Evolutionary conservation across 2,329 filamentous ascomycete species (phyloP).

Genomic region (Colletotrichum ledebouriae): DNA sequence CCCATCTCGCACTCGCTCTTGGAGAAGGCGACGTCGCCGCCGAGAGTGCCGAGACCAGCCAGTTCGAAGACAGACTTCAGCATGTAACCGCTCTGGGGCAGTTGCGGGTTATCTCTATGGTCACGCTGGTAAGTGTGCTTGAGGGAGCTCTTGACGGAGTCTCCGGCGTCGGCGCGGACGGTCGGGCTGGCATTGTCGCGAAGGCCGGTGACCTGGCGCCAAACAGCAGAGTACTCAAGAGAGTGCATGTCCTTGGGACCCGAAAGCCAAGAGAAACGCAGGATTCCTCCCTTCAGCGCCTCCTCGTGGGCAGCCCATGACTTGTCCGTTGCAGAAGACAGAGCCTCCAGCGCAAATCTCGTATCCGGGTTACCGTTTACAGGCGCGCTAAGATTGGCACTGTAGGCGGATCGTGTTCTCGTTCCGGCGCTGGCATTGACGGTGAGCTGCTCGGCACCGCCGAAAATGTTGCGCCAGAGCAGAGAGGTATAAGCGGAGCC

Average conservation of each 20-base stretch:
- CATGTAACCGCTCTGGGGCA: slow-evolving; percentile 87
- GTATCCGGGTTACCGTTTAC: slow-evolving; percentile 84
- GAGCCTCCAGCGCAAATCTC: slow-evolving; percentile 81
- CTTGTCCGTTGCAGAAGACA: slow-evolving; percentile 89
- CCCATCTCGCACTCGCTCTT: slow-evolving; percentile 91
- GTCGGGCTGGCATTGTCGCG: slow-evolving; percentile 82
- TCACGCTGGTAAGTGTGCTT: slow-evolving; percentile 86
- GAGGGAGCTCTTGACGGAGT: slow-evolving; percentile 90
- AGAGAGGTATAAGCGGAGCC: slow-evolving; percentile 93
- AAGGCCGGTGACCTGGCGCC: slow-evolving; percentile 90
- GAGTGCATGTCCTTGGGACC: slow-evolving; percentile 73
- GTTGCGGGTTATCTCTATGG: slow-evolving; percentile 83
- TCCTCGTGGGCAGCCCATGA: slow-evolving; percentile 96
- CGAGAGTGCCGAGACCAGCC: slow-evolving; percentile 85
- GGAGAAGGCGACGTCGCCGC: slow-evolving; percentile 92
- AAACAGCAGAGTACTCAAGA: slow-evolving; percentile 82
- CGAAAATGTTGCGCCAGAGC: slow-evolving; percentile 91
- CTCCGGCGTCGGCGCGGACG: slow-evolving; percentile 86
- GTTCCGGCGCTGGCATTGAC: slow-evolving; percentile 91
- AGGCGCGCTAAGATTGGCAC: slow-evolving; percentile 85
- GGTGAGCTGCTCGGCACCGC: slow-evolving; percentile 90
- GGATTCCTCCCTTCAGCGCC: slow-evolving; percentile 80
- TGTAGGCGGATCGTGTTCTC: slow-evolving; percentile 91
- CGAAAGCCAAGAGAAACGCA: slow-evolving; percentile 80
- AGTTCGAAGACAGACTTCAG: slow-evolving; percentile 83